Evolutionary conservation across 116 monocot species (phyloP), one percentile per base, ranked within the genome.

Genomic region (Zostera marina): DNA sequence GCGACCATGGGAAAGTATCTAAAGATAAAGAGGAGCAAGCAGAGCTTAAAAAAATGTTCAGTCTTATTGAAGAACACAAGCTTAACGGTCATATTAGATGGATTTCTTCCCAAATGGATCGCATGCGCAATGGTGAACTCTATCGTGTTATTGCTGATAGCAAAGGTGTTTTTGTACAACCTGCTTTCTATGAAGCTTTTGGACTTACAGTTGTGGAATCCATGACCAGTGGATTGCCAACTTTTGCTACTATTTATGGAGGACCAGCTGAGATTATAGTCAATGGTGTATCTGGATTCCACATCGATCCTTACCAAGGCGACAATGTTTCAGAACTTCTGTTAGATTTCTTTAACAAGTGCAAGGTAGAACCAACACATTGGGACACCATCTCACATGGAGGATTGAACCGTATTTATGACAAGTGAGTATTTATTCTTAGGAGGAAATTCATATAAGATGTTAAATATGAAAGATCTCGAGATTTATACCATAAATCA

Each of bases 101-200:
- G 91, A 82, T 92, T 53, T 92, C 91, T 8, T 78, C 84, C 6
- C 91, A 92, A 66, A 92, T 92, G 91, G 74, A 92, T 66, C 63
- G 82, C 4, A 74, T 76, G 13, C 69, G 91, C 59, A 91, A 91
- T 19, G 91, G 86, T 1, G 91, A 92, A 75, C 68, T 92, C 54
- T 92, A 92, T 61, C 82, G 91, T 5, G 78, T 54, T 60, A 83
- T 92, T 39, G 74, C 74, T 22, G 91, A 92, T 56, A 77, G 79
- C 39, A 74, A 64, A 52, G 91, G 91, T 8, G 83, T 69, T 5
- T 92, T 92, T 24, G 86, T 92, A 14, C 66, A 91, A 86, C 91
- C 91, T 59, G 91, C 91, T 0, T 81, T 85, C 44, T 91, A 90
- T 12, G 90, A n/a, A n/a, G n/a, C n/a, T n/a, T n/a, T n/a, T n/a